Conservation (phyloP, 441 rosid species). For the Euphorbia corollata region DNA sequence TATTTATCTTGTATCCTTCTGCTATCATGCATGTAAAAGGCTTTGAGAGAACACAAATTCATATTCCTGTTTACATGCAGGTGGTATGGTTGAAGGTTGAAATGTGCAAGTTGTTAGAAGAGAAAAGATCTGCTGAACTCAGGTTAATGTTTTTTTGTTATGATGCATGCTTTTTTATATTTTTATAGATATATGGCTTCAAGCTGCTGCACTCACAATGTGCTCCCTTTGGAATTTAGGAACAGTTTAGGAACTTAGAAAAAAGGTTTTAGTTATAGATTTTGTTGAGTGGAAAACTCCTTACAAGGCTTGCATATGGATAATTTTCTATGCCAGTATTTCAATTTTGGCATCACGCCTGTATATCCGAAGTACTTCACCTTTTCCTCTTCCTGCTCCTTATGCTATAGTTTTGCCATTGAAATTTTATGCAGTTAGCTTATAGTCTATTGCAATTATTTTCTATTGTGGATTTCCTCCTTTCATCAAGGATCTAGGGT, state of each 20-base stretch:
- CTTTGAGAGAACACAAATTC: slow-evolving; percentile 12
- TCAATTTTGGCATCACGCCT: too few species aligned
- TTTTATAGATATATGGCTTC: not conserved
- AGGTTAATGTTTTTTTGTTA: slow-evolving; percentile 40
- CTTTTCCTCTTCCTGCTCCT: not conserved
- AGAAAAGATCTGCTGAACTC: slow-evolving; percentile 84
- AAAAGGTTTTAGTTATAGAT: not conserved
- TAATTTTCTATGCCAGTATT: not conserved
- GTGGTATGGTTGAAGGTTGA: slow-evolving; percentile 90
- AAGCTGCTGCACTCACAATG: slow-evolving; percentile 2
- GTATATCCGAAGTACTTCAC: not conserved
- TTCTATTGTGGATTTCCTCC: slow-evolving; percentile 1
- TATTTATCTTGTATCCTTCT: not conserved
- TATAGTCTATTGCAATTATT: not conserved
- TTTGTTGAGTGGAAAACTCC: not conserved
- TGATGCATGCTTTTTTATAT: not conserved
- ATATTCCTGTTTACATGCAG: slow-evolving; percentile 37
- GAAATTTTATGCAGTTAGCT: not conserved
- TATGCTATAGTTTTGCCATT: not conserved
- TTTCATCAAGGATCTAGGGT: not conserved
- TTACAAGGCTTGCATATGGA: not conserved
- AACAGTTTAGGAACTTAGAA: not conserved
- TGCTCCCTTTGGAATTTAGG: not conserved
- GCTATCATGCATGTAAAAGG: slow-evolving; percentile 3
- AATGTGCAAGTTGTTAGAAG: slow-evolving; percentile 88